Percentiles rank a stretch among this genome's conserved stretches.
Evolutionary conservation across 805 yeast species (phyloP).

Genomic region (Saccharomycopsis oosterbeekiorum): DNA sequence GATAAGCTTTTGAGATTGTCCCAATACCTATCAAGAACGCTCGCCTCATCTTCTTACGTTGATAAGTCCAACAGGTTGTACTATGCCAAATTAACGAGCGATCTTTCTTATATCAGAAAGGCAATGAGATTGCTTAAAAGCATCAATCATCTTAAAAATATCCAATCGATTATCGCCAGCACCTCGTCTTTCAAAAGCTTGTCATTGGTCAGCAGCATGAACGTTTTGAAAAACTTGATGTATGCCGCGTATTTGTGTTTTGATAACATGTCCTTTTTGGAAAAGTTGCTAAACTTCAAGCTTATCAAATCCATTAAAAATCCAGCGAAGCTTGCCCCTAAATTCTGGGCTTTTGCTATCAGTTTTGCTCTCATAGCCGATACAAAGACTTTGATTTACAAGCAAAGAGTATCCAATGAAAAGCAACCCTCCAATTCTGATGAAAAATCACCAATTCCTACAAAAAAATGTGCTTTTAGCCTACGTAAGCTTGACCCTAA

Average conservation of each 20-base stretch:
- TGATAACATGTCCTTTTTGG: constrained; percentile 10
- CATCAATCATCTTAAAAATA: constrained; percentile 14
- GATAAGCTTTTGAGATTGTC: constrained; percentile 13
- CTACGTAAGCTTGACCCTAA: neutral
- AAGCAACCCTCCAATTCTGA: neutral
- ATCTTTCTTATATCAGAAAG: constrained; percentile 14
- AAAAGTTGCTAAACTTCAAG: constrained; percentile 6
- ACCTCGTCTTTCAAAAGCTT: neutral
- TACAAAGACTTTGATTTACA: neutral
- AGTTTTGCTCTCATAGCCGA: constrained; percentile 8
- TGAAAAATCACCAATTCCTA: neutral
- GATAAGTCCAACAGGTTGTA: neutral
- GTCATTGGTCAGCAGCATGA: neutral
- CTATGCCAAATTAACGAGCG: neutral
- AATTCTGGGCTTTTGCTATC: constrained; percentile 15
- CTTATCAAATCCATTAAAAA: constrained; percentile 3
- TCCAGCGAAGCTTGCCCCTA: constrained; percentile 3
- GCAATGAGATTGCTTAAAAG: constrained; percentile 14
- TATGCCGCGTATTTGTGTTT: constrained; percentile 12
- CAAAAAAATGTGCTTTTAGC: neutral
- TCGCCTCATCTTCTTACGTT: constrained; percentile 3
- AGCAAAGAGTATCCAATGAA: neutral
- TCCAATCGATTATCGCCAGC: constrained; percentile 2
- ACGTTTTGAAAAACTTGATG: constrained; percentile 3
- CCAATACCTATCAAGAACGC: constrained; percentile 12